Percentiles rank a stretch among this genome's conserved stretches.
Evolutionary conservation across 208 protist genomes (phyloP).

Genomic region (Leishmania gerbilli): DNA sequence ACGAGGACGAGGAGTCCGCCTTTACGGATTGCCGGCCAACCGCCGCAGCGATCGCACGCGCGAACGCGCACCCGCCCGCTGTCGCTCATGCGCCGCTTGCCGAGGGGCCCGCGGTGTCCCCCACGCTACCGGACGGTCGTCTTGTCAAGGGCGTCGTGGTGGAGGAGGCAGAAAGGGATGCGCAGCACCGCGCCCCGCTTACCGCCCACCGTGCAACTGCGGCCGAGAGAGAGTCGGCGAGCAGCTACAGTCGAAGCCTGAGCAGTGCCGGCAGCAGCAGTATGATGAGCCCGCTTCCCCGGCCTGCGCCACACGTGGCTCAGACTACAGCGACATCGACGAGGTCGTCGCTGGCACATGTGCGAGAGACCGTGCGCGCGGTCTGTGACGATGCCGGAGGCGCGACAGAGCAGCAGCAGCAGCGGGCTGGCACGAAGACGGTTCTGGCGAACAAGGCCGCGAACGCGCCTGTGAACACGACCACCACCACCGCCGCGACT

Average conservation of each 20-base stretch:
- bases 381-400: neutral
- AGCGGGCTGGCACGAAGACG: neutral
- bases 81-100: neutral
- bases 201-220: neutral
- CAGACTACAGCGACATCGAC: neutral
- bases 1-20: neutral
- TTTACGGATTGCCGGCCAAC: too few relatives aligned
- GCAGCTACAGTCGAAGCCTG: neutral
- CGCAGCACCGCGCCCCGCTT: neutral
- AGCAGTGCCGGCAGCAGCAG: conserved; percentile 8
- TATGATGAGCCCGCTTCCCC: conserved; percentile 40
- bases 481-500: neutral
- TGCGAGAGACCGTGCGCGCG: conserved; percentile 2
- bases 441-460: neutral
- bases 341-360: conserved; percentile 8
- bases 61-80: neutral
- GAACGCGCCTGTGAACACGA: neutral
- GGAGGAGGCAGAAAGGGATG: neutral
- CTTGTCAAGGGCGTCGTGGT: conserved; percentile 2
- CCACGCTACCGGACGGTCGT: neutral
- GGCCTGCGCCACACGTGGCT: conserved; percentile 14
- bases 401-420: neutral
- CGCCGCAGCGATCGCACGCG: neutral
- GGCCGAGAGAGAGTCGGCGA: neutral
- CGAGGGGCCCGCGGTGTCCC: neutral